Evolutionary conservation across 441 rosid species (phyloP), one percentile per base, ranked within the genome.

Genomic region (Bruguiera hainesii): DNA sequence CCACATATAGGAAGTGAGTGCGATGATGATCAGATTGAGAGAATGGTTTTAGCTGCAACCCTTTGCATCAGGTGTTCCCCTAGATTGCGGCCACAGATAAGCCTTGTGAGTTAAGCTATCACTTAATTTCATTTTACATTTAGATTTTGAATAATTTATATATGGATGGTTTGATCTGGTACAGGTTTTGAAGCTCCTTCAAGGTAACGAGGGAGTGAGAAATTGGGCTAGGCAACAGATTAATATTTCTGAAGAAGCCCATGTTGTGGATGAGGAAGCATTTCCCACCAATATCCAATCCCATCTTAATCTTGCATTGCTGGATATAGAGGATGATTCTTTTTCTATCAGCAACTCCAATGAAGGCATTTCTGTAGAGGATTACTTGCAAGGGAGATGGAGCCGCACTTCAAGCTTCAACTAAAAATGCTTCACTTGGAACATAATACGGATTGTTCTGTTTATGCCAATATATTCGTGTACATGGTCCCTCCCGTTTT

Each of bases 1-100:
- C 91, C 89, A 60, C 72, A 69, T 63, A 59, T 93, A 70, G 84
- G 70, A 21, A 21, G 72, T 42, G 77, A 76, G 61, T 67, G 70
- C 65, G 79, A 81, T 61, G 63, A 73, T 9, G 80, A 80, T 59
- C 79, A 80, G 64, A 77, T 87, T 28, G 89, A 87, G 71, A 83
- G 88, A 73, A 83, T 93, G 84, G 82, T 88, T 65, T 78, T 94
- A 76, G 96, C 96, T 33, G 98, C 97, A 56, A 85, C 87, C 46
- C 85, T 94, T 62, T 91, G 93, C 83, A 82, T 94, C 69, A 87
- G 85, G 74, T 82, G 83, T 8, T 71, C 87, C 52, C 84, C 96
- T 50, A 67, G 66, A 62, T 66, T 64, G 29, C 83, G 99, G 67
- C 99, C 99, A 35, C 85, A 65, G 81, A 89, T 91, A 26, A 79